These are phyloP conservation scores for Hanseniaspora lindneri DNA, from an alignment of 805 yeast genomes.

Conservation along the genomic window DNA sequence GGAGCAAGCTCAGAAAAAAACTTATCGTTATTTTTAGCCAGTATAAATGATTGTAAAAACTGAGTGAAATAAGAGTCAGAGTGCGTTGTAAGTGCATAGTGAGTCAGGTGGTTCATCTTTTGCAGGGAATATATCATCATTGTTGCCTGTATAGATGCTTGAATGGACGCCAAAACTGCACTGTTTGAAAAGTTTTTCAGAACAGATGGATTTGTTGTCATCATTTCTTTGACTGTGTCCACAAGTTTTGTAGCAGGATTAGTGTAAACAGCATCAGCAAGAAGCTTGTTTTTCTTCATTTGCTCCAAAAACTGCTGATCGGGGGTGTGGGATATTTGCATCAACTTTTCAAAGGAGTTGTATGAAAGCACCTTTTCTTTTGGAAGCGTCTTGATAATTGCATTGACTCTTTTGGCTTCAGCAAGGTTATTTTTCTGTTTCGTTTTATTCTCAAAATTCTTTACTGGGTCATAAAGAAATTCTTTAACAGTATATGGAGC, in stretches of 20 bases:
- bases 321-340: background rate
- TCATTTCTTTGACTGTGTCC: background rate
- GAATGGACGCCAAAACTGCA: background rate
- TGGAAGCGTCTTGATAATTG: background rate
- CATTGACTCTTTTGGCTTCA: background rate
- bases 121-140: background rate
- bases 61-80: background rate
- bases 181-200: background rate
- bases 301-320: background rate
- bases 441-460: background rate
- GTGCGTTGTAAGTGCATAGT: background rate
- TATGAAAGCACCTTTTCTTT: background rate
- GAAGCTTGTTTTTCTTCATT: background rate
- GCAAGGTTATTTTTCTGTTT: background rate
- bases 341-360: background rate
- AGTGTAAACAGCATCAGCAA: background rate
- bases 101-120: background rate
- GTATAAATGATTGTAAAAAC: background rate
- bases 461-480: constrained; percentile 18
- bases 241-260: background rate
- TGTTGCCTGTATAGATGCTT: background rate
- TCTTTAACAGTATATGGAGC: constrained; percentile 24
- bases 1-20: constrained; percentile 4
- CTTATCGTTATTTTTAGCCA: background rate
- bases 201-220: background rate